Evolutionary conservation across 306 rosid species (phyloP), one percentile per base, ranked within the genome.

Genomic region (Ormosia emarginata): DNA sequence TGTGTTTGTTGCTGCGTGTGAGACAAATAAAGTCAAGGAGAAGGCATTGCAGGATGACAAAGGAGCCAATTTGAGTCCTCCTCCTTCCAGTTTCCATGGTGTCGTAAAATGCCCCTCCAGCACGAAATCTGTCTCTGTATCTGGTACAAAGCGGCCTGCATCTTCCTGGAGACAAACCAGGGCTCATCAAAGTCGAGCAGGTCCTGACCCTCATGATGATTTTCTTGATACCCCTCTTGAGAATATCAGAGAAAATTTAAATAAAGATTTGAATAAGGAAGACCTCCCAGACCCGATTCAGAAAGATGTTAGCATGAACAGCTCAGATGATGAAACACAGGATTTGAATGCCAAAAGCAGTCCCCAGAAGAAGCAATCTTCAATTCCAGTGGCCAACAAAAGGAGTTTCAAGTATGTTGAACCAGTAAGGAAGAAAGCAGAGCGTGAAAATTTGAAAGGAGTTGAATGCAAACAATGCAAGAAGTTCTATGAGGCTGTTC

Each of bases 141-240:
- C 90, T 3, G 90, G 92, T 70, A 81, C 84, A 50, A 95, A 95
- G 86, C 82, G 92, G 75, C 82, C 88, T 41, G 96, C 99, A 58
- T 82, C 97, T 73, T 74, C 79, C 17, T 95, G 99, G 99, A 88
- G 97, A 78, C 94, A 85, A 40, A 93, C 99, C 41, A 84, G 97
- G 67, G 73, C 97, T 15, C 89, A 79, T 71, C 94, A 90, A 70
- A 91, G 90, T 77, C 94, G 90, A 67, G 86, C 63, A 53, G 93
- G 98, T 53, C 67, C 77, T 65, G 99, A 95, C 71, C 97, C 87
- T 3, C 98, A 91, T 67, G 99, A 95, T 53, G 97, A 95, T 89
- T 95, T 95, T 90, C 99, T 95, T 32, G 93, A 90, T 39, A 95
- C 99, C 50, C 99, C 98, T 10, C 88, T 92, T 1, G 96, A 95